Evolutionary conservation across 257 asterid genomes (phyloP).

Genomic region (Plantago major): DNA sequence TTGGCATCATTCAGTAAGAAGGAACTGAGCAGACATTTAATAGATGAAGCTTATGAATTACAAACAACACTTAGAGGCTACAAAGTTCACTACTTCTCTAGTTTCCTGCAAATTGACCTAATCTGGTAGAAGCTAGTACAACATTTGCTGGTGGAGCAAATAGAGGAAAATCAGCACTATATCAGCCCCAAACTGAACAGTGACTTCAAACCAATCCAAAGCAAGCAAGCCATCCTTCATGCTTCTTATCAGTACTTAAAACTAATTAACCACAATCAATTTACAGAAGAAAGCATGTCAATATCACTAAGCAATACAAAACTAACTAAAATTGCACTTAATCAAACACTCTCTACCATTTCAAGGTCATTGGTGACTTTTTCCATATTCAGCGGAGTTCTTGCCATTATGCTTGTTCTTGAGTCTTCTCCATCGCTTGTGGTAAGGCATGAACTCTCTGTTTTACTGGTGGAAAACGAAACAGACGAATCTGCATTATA

Average conservation of each 20-base stretch:
- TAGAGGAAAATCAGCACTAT: conserved; percentile 26
- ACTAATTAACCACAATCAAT: conserved; percentile 25
- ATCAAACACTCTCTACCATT: conserved; percentile 28
- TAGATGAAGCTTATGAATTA: not conserved
- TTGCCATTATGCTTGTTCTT: conserved; percentile 26
- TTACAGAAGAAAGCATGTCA: conserved; percentile 40
- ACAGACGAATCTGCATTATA: conserved; percentile 37
- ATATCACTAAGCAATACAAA: conserved; percentile 20
- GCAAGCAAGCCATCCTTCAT: conserved; percentile 27
- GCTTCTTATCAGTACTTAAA: conserved; percentile 23
- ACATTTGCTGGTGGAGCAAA: conserved; percentile 43
- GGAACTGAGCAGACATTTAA: not conserved
- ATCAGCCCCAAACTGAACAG: conserved; percentile 76
- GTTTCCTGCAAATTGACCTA: conserved; percentile 17
- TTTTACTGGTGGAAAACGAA: conserved; percentile 40
- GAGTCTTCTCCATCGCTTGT: conserved; percentile 66
- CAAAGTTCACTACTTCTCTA: conserved; percentile 17
- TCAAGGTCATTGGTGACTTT: conserved; percentile 23
- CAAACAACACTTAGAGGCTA: not conserved
- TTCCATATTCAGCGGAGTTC: conserved; percentile 10
- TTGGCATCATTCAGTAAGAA: not conserved
- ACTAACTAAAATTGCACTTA: conserved; percentile 12
- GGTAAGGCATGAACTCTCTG: conserved; percentile 46
- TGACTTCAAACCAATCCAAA: conserved; percentile 30
- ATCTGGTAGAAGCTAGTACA: conserved; percentile 11